Evolutionary conservation across 192 early-diverging fungal species (phyloP).

Genomic region (Endogone sp.): DNA sequence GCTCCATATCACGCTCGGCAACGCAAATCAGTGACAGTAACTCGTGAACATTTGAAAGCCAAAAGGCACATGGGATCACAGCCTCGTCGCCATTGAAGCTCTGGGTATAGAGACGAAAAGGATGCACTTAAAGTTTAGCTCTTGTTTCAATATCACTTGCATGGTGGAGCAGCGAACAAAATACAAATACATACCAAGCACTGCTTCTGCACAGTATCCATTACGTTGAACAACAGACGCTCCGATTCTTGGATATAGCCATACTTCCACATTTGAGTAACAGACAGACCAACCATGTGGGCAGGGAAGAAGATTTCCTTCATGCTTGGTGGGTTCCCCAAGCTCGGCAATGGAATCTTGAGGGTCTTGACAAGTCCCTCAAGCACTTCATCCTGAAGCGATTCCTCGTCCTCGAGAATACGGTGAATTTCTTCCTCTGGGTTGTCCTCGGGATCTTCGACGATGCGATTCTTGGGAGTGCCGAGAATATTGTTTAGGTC

Average conservation of each 20-base stretch:
- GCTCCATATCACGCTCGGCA: conserved; percentile 65
- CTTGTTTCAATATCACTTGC: background rate
- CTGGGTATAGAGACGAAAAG: conserved; percentile 22
- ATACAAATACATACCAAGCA: conserved; percentile 41
- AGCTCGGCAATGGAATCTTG: conserved; percentile 83
- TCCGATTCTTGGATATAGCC: conserved; percentile 82
- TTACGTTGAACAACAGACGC: conserved; percentile 80
- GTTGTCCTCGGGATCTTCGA: conserved; percentile 21
- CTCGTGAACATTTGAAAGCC: conserved; percentile 97
- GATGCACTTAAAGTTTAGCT: background rate
- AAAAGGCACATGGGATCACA: conserved; percentile 81
- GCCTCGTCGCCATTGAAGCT: conserved; percentile 82
- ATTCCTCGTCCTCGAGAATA: conserved; percentile 58
- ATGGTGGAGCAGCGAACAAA: background rate
- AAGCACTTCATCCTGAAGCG: conserved; percentile 76
- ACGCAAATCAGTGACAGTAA: conserved; percentile 83
- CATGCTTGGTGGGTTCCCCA: conserved; percentile 67
- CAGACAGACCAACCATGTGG: conserved; percentile 82
- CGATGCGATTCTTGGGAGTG: background rate
- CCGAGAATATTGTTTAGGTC: background rate
- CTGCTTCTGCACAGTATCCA: conserved; percentile 75
- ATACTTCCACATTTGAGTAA: conserved; percentile 83
- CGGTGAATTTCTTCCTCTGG: conserved; percentile 32
- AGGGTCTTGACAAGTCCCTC: conserved; percentile 85
- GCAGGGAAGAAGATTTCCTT: conserved; percentile 96